Evolutionary conservation across 495 filamentous ascomycete species (phyloP), one percentile per base, ranked within the genome.

Genomic region (Podospora pseudopauciseta): DNA sequence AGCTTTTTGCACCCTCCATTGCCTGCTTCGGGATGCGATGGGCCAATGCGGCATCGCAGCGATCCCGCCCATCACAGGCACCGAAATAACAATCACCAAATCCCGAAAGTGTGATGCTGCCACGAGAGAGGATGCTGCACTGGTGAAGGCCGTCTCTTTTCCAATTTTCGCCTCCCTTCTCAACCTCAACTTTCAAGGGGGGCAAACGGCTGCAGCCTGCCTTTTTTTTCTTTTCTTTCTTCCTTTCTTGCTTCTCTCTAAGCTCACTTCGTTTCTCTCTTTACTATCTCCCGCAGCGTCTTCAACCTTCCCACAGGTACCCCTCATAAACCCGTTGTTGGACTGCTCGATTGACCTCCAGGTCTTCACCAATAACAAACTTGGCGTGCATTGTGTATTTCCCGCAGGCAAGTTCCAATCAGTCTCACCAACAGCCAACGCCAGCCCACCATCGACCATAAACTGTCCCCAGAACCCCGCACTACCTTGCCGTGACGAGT

Each of bases 1-100:
- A 77, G 73, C 68, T 72, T 75, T 77, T 67, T 68, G 70, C 64
- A 73, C 68, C 70, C 19, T 4, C 63, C 62, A 57, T 20, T 54
- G 57, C 62, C 32, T 26, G 30, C 39, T 49, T 13, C 39, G 39
- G 39, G 5, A 49, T 49, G 39, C 39, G 39, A 49, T 49, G 39
- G 39, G 39, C 39, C 39, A 49, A 49, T 49, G 39, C 39, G 39
- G 39, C 39, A 49, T 6, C 5, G 39, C 39, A 49, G 39, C 39
- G 39, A 49, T 49, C 13, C 53, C 23, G 23, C 15, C 61, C 63
- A 70, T 69, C 39, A 49, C 39, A 76, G 74, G 74, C 74, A 76
- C 69, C 74, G 73, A 76, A 66, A 76, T 76, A 75, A 76, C 66
- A 20, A 63, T 3, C 18, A 16, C 15, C 28, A 49, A n/a, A 32